phyloP scores from a whole-genome alignment of 192 early-diverging fungal genomes.

The Glomus cerebriforme region DNA sequence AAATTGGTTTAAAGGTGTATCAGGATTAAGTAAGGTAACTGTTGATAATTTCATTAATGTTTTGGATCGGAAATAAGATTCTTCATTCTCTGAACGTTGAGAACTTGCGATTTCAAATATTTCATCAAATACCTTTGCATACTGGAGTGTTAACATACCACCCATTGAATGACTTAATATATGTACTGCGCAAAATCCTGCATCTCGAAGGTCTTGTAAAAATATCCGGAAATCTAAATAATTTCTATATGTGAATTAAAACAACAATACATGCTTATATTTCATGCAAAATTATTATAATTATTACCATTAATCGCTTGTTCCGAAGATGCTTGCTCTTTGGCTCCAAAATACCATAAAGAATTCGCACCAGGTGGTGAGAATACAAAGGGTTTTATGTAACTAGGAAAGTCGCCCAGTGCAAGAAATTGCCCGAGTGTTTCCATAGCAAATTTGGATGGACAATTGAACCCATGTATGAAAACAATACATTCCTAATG shows the following conservation, averaged over 20 bases:
- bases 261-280: not conserved
- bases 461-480: slow-evolving; percentile 45
- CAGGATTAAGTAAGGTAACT: slow-evolving; percentile 44
- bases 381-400: slow-evolving; percentile 48
- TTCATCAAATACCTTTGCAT: not conserved
- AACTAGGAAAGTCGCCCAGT: slow-evolving; percentile 40
- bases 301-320: slow-evolving; percentile 32
- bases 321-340: slow-evolving; percentile 36
- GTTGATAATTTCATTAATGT: slow-evolving; percentile 35
- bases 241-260: not conserved
- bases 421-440: slow-evolving; percentile 43
- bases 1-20: slow-evolving; percentile 37
- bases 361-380: slow-evolving; percentile 40
- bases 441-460: slow-evolving; percentile 40
- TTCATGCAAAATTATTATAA: not conserved
- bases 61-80: not conserved
- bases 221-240: slow-evolving; percentile 37
- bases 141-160: not conserved
- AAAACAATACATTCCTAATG: slow-evolving; percentile 43
- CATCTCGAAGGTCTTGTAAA: slow-evolving; percentile 36
- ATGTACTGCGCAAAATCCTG: slow-evolving; percentile 42
- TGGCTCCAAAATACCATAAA: slow-evolving; percentile 42
- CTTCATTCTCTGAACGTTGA: not conserved
- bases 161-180: slow-evolving; percentile 46
- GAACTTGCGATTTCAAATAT: slow-evolving; percentile 1